Percentiles rank a stretch among this genome's conserved stretches.
Evolutionary conservation across 805 yeast genomes (phyloP).

Genomic region (Ogataea trehaloabstinens): DNA sequence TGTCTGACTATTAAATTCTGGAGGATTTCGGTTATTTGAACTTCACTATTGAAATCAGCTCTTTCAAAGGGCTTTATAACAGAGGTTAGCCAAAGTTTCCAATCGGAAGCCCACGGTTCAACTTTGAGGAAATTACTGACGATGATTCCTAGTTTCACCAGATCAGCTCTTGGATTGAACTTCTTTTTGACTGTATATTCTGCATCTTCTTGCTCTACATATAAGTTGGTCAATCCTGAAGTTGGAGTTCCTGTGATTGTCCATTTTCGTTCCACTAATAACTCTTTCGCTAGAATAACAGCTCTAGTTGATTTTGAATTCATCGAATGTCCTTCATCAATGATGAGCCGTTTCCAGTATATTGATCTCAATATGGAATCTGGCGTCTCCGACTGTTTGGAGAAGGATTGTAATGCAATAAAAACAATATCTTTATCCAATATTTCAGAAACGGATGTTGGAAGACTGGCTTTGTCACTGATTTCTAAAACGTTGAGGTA

Average conservation of each 20-base stretch:
- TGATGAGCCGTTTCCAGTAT: constrained; percentile 67
- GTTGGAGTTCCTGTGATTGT: constrained; percentile 78
- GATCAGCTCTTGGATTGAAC: constrained; percentile 53
- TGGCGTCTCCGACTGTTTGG: constrained; percentile 35
- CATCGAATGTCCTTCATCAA: constrained; percentile 77
- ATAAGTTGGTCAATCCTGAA: constrained; percentile 59
- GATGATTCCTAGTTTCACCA: constrained; percentile 50
- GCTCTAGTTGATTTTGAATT: constrained; percentile 49
- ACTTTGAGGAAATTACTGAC: constrained; percentile 53
- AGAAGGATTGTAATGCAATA: constrained; percentile 46
- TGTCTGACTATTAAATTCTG: constrained; percentile 56
- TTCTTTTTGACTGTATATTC: constrained; percentile 47
- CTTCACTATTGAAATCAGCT: constrained; percentile 38
- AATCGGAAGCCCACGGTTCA: constrained; percentile 53
- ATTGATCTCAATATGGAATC: constrained; percentile 40
- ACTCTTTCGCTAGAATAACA: constrained; percentile 44
- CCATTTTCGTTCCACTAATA: constrained; percentile 65
- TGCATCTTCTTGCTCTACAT: constrained; percentile 38
- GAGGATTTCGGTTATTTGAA: constrained; percentile 41
- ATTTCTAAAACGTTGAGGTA: constrained; percentile 37
- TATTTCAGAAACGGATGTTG: constrained; percentile 34
- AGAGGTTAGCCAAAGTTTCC: constrained; percentile 44
- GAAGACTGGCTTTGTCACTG: constrained; percentile 19
- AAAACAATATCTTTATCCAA: constrained; percentile 52
- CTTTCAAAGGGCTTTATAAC: constrained; percentile 49